A percentile compares a stretch with the other conserved stretches of the same genome.
These are phyloP conservation scores for Tephrocybe rancida DNA, from an alignment of 768 basidiomycete species.

Conservation along the genomic window DNA sequence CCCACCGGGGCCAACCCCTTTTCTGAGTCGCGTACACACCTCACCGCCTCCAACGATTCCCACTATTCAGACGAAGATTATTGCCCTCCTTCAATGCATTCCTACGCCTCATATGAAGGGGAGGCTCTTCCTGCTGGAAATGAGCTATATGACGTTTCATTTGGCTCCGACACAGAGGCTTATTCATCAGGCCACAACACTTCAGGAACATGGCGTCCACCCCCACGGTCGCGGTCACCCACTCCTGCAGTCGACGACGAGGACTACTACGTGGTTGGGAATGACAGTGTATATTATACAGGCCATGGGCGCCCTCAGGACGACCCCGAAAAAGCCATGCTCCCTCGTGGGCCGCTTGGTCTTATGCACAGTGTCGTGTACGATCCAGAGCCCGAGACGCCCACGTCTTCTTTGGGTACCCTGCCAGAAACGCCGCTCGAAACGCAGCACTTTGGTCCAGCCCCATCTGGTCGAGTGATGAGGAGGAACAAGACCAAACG, in stretches of 20 bases:
- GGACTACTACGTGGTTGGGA: slow-evolving; percentile 61
- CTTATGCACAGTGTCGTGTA: slow-evolving; percentile 36
- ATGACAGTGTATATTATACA: slow-evolving; percentile 59
- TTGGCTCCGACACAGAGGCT: slow-evolving; percentile 65
- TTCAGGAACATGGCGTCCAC: slow-evolving; percentile 42
- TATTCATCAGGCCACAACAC: slow-evolving; percentile 66
- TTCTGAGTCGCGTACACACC: slow-evolving; percentile 18
- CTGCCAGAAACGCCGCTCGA: slow-evolving; percentile 57
- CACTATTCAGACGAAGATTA: slow-evolving; percentile 42
- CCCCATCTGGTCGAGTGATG: slow-evolving; percentile 76
- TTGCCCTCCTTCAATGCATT: slow-evolving; percentile 31
- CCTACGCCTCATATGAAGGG: slow-evolving; percentile 32
- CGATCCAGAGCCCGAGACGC: slow-evolving; percentile 45
- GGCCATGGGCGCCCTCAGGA: slow-evolving; percentile 32
- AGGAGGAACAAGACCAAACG: slow-evolving; percentile 79
- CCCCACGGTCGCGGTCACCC: slow-evolving; percentile 72
- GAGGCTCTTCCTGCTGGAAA: slow-evolving; percentile 35
- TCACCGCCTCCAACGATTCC: slow-evolving; percentile 18
- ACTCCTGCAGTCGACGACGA: slow-evolving; percentile 77
- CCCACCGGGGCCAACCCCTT: slow-evolving; percentile 24
- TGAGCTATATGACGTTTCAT: slow-evolving; percentile 50
- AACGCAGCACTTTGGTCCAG: slow-evolving; percentile 87
- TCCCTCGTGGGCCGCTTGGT: slow-evolving; percentile 23
- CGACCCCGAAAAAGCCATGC: slow-evolving; percentile 44
- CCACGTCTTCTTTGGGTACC: slow-evolving; percentile 38